Evolutionary conservation across 495 filamentous ascomycete species (phyloP).

Genomic region (Beverwykella pulmonaria): DNA sequence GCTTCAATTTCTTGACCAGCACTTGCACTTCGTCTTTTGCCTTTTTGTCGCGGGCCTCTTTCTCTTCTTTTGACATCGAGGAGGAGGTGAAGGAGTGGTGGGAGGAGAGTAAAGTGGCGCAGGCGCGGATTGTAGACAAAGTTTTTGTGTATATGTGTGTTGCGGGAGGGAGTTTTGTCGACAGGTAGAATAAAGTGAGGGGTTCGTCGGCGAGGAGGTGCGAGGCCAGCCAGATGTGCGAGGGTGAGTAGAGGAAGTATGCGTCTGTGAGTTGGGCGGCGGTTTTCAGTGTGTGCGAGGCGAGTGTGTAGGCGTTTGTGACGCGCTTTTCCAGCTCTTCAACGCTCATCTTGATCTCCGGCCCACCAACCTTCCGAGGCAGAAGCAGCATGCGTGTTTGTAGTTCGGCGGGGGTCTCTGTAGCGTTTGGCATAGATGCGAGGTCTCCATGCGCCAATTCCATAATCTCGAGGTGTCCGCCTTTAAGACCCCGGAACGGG

Average conservation of each 20-base stretch:
- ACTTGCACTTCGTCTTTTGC: constrained; percentile 48
- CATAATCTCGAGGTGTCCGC: constrained; percentile 79
- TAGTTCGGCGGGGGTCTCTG: constrained; percentile 50
- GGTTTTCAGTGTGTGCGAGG: constrained; percentile 72
- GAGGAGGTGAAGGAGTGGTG: constrained; percentile 40
- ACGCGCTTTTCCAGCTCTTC: constrained; percentile 55
- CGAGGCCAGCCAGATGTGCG: constrained; percentile 87
- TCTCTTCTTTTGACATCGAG: constrained; percentile 43
- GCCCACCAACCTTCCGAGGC: constrained; percentile 22
- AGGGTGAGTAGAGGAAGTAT: constrained; percentile 94
- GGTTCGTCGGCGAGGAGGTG: constrained; percentile 73
- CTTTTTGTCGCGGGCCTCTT: constrained; percentile 21
- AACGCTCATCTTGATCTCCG: constrained; percentile 20
- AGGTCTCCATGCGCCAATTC: constrained; percentile 61
- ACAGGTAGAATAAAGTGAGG: constrained; percentile 71
- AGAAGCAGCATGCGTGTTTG: constrained; percentile 43
- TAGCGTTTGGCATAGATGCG: constrained; percentile 46
- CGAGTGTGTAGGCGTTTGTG: constrained; percentile 66
- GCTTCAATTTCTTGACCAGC: constrained; percentile 67
- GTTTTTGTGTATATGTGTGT: constrained; percentile 44
- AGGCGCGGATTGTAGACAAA: constrained; percentile 49
- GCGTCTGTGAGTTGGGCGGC: constrained; percentile 84
- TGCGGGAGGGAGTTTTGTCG: constrained; percentile 61
- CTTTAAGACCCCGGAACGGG: constrained; percentile 84
- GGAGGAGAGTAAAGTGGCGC: constrained; percentile 45